These are phyloP conservation scores for Lepidium africanum DNA, from an alignment of 345 rosid genomes.

Conservation along the genomic window DNA sequence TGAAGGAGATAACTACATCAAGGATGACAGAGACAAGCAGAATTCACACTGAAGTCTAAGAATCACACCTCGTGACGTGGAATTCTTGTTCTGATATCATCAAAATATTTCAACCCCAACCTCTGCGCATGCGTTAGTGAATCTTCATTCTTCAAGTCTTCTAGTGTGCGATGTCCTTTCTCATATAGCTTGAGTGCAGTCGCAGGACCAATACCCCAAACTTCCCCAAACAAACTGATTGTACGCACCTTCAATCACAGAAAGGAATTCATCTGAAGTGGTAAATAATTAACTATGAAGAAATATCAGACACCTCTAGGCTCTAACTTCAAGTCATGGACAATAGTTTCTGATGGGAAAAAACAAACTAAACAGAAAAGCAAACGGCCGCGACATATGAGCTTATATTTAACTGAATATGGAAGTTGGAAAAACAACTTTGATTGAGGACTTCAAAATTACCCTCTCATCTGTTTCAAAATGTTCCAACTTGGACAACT, in stretches of 20 bases:
- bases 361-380: not conserved
- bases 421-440: not conserved
- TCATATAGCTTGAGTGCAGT: conserved; percentile 90
- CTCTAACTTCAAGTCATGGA: not conserved
- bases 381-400: not conserved
- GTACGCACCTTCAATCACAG: conserved; percentile 55
- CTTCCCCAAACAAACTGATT: conserved; percentile 80
- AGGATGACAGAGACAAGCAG: not conserved
- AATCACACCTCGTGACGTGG: conserved; percentile 73
- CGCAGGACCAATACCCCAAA: conserved; percentile 97
- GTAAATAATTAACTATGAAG: not conserved
- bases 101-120: conserved; percentile 86
- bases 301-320: not conserved
- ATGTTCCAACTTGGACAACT: conserved; percentile 85
- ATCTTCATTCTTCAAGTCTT: conserved; percentile 67
- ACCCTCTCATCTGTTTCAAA: conserved; percentile 97
- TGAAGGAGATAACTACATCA: not conserved
- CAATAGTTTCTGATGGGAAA: not conserved
- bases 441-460: not conserved
- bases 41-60: conserved; percentile 13
- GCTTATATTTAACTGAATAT: not conserved
- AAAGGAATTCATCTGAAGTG: not conserved
- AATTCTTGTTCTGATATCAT: conserved; percentile 76
- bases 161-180: conserved; percentile 74
- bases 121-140: conserved; percentile 75